A percentile compares a stretch with the other conserved stretches of the same genome.
Conservation (phyloP, 257 asterid species). For the Nicotiana tomentosiformis region DNA sequence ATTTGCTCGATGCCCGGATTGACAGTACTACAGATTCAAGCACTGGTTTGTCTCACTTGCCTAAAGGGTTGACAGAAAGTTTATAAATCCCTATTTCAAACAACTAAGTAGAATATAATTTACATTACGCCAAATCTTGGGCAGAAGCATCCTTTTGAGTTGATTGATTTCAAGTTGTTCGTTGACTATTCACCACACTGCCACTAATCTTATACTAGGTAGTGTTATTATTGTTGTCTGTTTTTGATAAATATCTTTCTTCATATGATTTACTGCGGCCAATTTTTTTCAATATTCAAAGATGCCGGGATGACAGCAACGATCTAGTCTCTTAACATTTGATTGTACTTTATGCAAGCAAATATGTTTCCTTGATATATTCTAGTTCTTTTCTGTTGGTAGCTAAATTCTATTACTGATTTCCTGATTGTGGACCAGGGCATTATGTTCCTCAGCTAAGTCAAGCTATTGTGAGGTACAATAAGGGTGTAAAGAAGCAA, state of each 20-base stretch:
- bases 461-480: slow-evolving; percentile 77
- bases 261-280: background rate
- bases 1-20: background rate
- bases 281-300: background rate
- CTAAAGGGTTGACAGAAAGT: background rate
- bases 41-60: background rate
- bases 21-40: background rate
- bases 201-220: background rate
- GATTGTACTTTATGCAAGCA: background rate
- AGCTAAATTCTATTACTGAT: background rate
- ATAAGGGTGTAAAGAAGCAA: slow-evolving; percentile 33
- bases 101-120: background rate
- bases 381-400: background rate
- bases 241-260: no score
- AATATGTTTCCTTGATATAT: background rate
- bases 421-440: slow-evolving; percentile 36
- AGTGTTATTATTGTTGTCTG: no score
- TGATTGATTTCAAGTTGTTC: background rate
- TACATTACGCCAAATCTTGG: background rate
- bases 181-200: background rate
- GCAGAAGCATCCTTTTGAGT: background rate
- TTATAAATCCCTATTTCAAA: background rate
- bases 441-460: slow-evolving; percentile 96
- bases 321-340: background rate
- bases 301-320: background rate